Evolutionary conservation across 2,329 filamentous ascomycete genomes (phyloP), one percentile per base, ranked within the genome.

Genomic region (Ophiostoma tasmaniense): DNA sequence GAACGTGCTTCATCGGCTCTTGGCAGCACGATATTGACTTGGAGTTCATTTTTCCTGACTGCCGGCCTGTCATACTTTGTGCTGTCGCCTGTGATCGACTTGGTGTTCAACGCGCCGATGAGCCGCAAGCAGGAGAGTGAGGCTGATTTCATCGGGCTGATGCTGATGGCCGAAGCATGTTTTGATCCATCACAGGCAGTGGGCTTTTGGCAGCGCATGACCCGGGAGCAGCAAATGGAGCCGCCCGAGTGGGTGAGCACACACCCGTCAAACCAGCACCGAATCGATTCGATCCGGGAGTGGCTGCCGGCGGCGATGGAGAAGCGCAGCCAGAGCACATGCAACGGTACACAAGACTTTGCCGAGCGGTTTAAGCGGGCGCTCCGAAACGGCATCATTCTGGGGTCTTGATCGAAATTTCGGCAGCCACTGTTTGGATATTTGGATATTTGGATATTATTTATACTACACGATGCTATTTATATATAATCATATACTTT

Each of bases 121-220:
- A 87, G 85, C 64, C 81, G 91, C 66, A 84, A 83, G 75, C 90
- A 93, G 79, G 91, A 90, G 81, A 86, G 83, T 66, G 90, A 94
- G 79, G 91, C 91, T 0, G 91, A 94, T 75, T 91, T 90, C 74
- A 92, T 93, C 65, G 91, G 91, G 0, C 78, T 93, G 42, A 87
- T 93, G 84, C 90, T 93, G 84, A 93, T 93, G 89, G 87, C 90
- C 0, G 86, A 91, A 78, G 89, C 88, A 33, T 93, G 91, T 79
- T 93, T 90, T 75, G 83, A 92, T 71, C 91, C 91, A 0, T 78
- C 82, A 14, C 85, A 87, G 71, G 90, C 90, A 0, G 80, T 89
- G 61, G 81, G 80, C 0, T 86, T 93, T 70, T 92, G 87, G 89
- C 77, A 83, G 75, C 79, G 87, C 66, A 91, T 92, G 87, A 86